Evolutionary conservation across 805 yeast species (phyloP), one percentile per base, ranked within the genome.

Genomic region (Suhomyces xylopsoci): DNA sequence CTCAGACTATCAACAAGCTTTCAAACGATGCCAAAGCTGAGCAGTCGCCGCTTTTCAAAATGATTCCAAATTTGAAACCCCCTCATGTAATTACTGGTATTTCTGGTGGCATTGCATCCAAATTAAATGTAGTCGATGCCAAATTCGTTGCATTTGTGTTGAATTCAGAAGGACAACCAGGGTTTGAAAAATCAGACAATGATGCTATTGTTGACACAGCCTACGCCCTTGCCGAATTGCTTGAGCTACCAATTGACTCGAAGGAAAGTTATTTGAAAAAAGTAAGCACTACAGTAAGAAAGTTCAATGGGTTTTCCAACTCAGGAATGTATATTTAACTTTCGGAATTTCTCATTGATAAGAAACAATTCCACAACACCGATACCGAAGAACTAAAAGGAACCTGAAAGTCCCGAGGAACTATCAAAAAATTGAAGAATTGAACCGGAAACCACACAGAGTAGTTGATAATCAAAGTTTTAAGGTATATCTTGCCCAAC

Each of bases 341-440:
- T 9, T 50, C 60, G 6, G 76, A 69, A 55, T 90, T 90, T 62
- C 88, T 77, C 80, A 89, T 83, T 0, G 96, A 90, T 48, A 93
- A 73, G 71, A 88, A 92, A 50, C 97, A 91, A 65, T 94, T 93
- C 98, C 99, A 93, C 36, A 93, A 72, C 17, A 93, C 96, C 26
- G 96, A 93, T 5, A 94, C 76, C 17, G 71, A 88, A 7, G 94
- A 87, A 51, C 96, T 85, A 66, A 94, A 93, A 0, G 97, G 97
- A 5, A 93, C 96, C 68, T 93, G 98, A 59, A 84, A 81, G 54
- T 77, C 77, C 54, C 82, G 76, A 1, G 93, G 93, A 68, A 88
- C 80, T 2, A 86, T 63, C 51, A 85, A 73, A 59, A 88, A 88
- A 61, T 88, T 88, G 57, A 88, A 73, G 56, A 88, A 84, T 61